A percentile compares a stretch with the other conserved stretches of the same genome.
phyloP scores from a whole-genome alignment of 2,329 filamentous ascomycete genomes.

The Amesomyces nigricolor region DNA sequence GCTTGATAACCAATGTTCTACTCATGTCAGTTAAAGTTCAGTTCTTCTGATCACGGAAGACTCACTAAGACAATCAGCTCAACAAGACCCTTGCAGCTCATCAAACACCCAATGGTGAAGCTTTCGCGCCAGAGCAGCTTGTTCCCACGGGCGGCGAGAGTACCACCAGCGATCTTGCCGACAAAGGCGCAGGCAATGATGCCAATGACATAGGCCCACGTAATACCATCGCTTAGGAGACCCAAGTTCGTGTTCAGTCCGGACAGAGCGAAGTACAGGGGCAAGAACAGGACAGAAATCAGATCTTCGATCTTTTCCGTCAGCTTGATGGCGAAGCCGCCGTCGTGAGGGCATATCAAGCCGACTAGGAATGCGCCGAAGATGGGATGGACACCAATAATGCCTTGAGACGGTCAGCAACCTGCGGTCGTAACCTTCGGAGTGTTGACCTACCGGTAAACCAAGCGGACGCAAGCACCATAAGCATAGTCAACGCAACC shows the following conservation, averaged over 20 bases:
- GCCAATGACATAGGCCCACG: constrained; percentile 86
- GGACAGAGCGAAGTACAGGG: constrained; percentile 89
- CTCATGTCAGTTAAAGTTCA: constrained; percentile 6
- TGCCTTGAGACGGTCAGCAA: constrained; percentile 38
- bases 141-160: constrained; percentile 67
- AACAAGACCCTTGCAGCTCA: constrained; percentile 95
- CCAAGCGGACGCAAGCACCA: constrained; percentile 74
- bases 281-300: constrained; percentile 74
- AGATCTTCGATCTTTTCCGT: constrained; percentile 94
- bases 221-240: constrained; percentile 70
- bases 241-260: constrained; percentile 85
- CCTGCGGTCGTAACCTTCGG: no score
- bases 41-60: background rate
- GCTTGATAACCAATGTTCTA: constrained; percentile 74
- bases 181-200: constrained; percentile 76
- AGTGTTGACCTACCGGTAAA: constrained; percentile 52
- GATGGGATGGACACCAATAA: constrained; percentile 90
- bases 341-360: constrained; percentile 83
- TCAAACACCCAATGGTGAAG: constrained; percentile 78
- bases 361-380: constrained; percentile 90
- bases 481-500: constrained; percentile 73
- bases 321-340: constrained; percentile 83
- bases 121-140: constrained; percentile 88
- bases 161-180: constrained; percentile 79
- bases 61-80: constrained; percentile 88